Evolutionary conservation across 2,329 filamentous ascomycete species (phyloP).

Genomic region (Botrytis medusae): DNA sequence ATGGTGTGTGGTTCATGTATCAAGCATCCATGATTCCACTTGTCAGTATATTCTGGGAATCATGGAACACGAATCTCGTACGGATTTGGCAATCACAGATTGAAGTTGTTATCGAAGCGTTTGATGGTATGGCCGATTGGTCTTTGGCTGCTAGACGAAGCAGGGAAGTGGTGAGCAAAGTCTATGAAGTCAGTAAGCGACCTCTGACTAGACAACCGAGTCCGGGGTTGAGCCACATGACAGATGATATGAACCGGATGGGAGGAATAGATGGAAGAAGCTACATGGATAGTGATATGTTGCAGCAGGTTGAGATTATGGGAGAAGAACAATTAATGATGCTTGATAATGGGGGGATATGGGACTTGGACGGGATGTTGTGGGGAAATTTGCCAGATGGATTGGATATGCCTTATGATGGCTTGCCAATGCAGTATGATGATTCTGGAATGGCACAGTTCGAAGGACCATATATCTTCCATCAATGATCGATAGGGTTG

Average conservation of each 20-base stretch:
- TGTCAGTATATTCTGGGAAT: constrained; percentile 71
- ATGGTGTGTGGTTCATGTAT: constrained; percentile 79
- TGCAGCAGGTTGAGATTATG: constrained; percentile 48
- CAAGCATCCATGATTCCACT: constrained; percentile 79
- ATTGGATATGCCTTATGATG: constrained; percentile 39
- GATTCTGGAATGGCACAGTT: constrained; percentile 8
- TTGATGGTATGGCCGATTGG: constrained; percentile 65
- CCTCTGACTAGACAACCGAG: constrained; percentile 36
- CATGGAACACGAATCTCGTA: constrained; percentile 37
- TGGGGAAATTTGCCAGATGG: constrained; percentile 49
- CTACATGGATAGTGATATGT: constrained; percentile 39
- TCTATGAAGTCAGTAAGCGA: constrained; percentile 56
- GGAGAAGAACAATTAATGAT: constrained; percentile 44
- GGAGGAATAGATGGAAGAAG: constrained; percentile 22
- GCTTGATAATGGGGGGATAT: constrained; percentile 54
- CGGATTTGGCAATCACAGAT: constrained; percentile 55
- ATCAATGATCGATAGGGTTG: constrained; percentile 5
- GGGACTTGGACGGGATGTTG: constrained; percentile 58
- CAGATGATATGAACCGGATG: constrained; percentile 26
- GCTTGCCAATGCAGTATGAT: constrained; percentile 27
- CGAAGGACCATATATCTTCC: constrained; percentile 9
- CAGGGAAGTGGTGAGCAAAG: constrained; percentile 61
- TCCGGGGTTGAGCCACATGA: constrained; percentile 40
- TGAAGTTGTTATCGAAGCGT: constrained; percentile 57
- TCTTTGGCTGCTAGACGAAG: constrained; percentile 62